These are phyloP conservation scores for Amaranthus hypochondriacus DNA, from an alignment of 148 eudicot species.

Conservation along the genomic window DNA sequence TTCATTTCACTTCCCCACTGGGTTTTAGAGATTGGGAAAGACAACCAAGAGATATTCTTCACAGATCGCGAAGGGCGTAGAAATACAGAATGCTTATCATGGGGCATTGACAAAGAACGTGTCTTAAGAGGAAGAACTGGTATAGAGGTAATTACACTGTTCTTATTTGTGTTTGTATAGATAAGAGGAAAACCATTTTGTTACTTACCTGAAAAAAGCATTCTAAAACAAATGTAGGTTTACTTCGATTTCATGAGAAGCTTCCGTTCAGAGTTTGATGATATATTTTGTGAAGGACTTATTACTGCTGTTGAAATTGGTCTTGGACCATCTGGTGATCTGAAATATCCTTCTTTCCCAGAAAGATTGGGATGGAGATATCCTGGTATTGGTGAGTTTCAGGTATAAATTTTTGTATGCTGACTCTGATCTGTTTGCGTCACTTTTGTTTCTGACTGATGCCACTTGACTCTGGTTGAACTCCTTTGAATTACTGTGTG, in stretches of 20 bases:
- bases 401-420: slow-evolving; percentile 42
- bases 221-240: slow-evolving; percentile 38
- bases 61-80: slow-evolving; percentile 74
- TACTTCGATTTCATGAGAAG: slow-evolving; percentile 79
- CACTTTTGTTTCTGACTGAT: slow-evolving; percentile 1
- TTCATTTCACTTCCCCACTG: slow-evolving; percentile 64
- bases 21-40: slow-evolving; percentile 67
- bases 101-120: slow-evolving; percentile 68
- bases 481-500: background rate
- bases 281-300: slow-evolving; percentile 43
- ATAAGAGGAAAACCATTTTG: background rate
- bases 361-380: slow-evolving; percentile 62
- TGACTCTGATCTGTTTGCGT: slow-evolving; percentile 11
- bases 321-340: slow-evolving; percentile 64
- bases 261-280: slow-evolving; percentile 67
- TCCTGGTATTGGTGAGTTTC: slow-evolving; percentile 84
- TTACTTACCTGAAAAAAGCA: slow-evolving; percentile 7
- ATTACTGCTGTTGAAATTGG: slow-evolving; percentile 61
- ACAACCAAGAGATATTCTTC: slow-evolving; percentile 65
- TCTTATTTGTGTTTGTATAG: slow-evolving; percentile 1
- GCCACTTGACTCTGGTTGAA: background rate
- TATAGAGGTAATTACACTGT: slow-evolving; percentile 41
- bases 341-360: slow-evolving; percentile 59
- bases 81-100: slow-evolving; percentile 58
- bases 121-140: slow-evolving; percentile 67